These are phyloP conservation scores for Erythrophleum fordii DNA, from an alignment of 306 rosid species.

Conservation along the genomic window DNA sequence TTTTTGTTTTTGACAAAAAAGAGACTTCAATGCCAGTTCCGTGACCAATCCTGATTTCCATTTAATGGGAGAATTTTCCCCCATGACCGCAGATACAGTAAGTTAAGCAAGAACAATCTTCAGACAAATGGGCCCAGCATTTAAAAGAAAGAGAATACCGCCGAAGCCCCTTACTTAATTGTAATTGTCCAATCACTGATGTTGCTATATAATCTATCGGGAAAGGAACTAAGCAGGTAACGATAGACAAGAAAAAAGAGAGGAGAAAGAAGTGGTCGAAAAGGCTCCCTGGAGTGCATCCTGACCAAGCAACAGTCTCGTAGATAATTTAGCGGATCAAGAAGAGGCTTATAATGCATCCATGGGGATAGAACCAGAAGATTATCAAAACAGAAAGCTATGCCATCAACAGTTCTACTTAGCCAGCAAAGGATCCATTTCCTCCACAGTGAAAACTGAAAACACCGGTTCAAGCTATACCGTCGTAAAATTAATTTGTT, in stretches of 20 bases:
- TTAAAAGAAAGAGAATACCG: too few relatives aligned
- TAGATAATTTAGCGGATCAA: slow-evolving; percentile 2
- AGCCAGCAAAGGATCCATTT: slow-evolving; percentile 42
- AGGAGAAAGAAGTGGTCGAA: background rate
- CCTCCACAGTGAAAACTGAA: slow-evolving; percentile 35
- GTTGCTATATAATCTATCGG: slow-evolving; percentile 16
- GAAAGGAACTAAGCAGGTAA: background rate
- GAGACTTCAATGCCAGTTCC: too few relatives aligned
- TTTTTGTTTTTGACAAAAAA: too few relatives aligned
- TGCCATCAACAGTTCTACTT: slow-evolving; percentile 17
- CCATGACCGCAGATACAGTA: too few relatives aligned
- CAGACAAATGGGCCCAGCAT: too few relatives aligned
- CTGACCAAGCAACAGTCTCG: background rate
- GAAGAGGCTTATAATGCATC: slow-evolving; percentile 15
- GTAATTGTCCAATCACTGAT: too few relatives aligned
- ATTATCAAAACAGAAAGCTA: slow-evolving; percentile 25
- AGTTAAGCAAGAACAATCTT: too few relatives aligned
- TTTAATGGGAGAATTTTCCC: too few relatives aligned
- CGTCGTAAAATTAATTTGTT: slow-evolving; percentile 40
- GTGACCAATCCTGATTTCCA: too few relatives aligned
- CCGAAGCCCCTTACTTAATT: too few relatives aligned
- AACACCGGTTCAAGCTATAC: slow-evolving; percentile 33
- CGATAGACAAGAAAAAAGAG: background rate
- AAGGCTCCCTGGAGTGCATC: background rate
- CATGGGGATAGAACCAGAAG: slow-evolving; percentile 8